phyloP scores from a whole-genome alignment of 345 rosid species.

The Brassica juncea region DNA sequence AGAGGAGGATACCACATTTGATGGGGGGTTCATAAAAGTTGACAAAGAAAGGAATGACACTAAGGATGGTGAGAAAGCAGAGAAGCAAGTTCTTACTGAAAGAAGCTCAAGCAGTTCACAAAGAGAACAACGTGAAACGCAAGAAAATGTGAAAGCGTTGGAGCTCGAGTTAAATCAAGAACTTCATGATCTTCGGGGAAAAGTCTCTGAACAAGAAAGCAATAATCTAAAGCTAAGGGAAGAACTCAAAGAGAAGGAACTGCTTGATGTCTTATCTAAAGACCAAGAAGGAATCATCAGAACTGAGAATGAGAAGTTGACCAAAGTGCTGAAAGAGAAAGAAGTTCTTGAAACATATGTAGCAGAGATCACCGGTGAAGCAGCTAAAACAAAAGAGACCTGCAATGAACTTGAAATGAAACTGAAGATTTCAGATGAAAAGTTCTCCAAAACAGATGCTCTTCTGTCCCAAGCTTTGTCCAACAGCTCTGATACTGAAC shows the following conservation, averaged over 20 bases:
- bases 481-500: conserved; percentile 62
- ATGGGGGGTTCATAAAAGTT: conserved; percentile 83
- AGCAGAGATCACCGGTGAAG: no score
- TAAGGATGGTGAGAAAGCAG: conserved; percentile 31
- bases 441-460: no score
- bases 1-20: conserved; percentile 69
- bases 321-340: no score
- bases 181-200: conserved; percentile 45
- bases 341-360: no score
- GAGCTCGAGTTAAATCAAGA: conserved; percentile 59
- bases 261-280: no score
- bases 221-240: conserved; percentile 32
- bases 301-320: no score
- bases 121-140: conserved; percentile 64
- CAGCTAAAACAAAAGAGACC: no score
- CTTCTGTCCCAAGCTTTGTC: conserved; percentile 22
- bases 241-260: conserved; percentile 42
- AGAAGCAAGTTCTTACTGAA: conserved; percentile 32
- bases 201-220: conserved; percentile 46
- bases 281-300: no score
- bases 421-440: no score
- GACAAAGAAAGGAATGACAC: conserved; percentile 66
- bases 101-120: conserved; percentile 53
- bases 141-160: conserved; percentile 68
- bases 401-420: no score